Percentiles rank a stretch among this genome's conserved stretches.
phyloP scores from a whole-genome alignment of 2,329 filamentous ascomycete genomes.

The Madurella fahalii region DNA sequence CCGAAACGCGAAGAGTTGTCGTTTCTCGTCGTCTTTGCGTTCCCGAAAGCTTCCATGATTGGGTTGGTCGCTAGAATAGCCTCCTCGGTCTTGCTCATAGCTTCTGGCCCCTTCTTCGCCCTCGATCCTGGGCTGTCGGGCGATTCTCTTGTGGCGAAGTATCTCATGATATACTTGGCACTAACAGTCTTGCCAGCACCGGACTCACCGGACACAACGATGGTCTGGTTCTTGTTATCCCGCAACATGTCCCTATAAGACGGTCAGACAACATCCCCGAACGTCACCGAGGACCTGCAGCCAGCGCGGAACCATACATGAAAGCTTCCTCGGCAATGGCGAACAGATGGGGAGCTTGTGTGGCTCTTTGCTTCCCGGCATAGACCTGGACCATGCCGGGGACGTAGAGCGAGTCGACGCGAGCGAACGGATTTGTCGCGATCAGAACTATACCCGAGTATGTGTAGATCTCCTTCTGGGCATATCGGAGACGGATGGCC shows the following conservation, averaged over 20 bases:
- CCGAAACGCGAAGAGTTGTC: conserved; percentile 99
- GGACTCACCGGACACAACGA: conserved; percentile 98
- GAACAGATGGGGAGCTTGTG: conserved; percentile 95
- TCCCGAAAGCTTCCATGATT: conserved; percentile 99
- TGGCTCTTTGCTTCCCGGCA: conserved; percentile 91
- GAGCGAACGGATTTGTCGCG: conserved; percentile 95
- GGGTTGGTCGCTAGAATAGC: conserved; percentile 97
- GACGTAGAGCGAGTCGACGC: conserved; percentile 96
- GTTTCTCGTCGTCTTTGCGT: conserved; percentile 98
- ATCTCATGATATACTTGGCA: conserved; percentile 99
- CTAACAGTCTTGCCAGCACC: conserved; percentile 99
- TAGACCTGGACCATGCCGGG: conserved; percentile 99
- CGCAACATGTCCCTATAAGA: conserved; percentile 85
- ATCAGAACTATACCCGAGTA: conserved; percentile 99
- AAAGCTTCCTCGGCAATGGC: conserved; percentile 99
- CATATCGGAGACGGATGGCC: conserved; percentile 93
- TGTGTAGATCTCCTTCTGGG: conserved; percentile 99
- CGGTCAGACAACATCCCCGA: conserved; percentile 34
- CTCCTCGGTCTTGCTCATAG: conserved; percentile 97
- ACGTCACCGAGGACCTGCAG: not conserved
- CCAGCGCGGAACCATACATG: conserved; percentile 54
- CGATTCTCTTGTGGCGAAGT: conserved; percentile 95
- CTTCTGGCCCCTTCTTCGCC: conserved; percentile 67
- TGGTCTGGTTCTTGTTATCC: conserved; percentile 92
- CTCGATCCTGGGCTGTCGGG: conserved; percentile 80